Evolutionary conservation across 805 yeast species (phyloP).

Genomic region (Metschnikowia drakensbergensis): DNA sequence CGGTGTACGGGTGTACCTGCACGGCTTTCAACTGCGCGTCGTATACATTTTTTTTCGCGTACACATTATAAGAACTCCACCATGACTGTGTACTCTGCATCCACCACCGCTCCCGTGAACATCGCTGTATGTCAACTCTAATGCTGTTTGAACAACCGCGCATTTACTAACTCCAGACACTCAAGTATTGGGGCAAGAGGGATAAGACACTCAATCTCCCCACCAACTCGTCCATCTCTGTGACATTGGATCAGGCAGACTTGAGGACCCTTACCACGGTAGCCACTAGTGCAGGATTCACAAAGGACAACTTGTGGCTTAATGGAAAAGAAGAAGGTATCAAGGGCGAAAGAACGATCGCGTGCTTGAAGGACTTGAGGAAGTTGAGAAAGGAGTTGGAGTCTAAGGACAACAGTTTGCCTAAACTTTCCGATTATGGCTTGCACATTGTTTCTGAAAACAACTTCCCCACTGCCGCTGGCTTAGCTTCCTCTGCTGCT

Average conservation of each 20-base stretch:
- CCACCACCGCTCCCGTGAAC: slow-evolving; percentile 95
- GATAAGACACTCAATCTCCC: slow-evolving; percentile 87
- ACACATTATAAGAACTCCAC: not conserved
- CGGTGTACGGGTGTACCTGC: slow-evolving; percentile 3
- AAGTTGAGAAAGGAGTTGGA: slow-evolving; percentile 62
- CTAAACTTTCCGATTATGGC: slow-evolving; percentile 58
- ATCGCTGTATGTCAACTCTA: slow-evolving; percentile 65
- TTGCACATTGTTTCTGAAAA: slow-evolving; percentile 87
- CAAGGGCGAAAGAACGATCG: slow-evolving; percentile 56
- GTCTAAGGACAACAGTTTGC: slow-evolving; percentile 46
- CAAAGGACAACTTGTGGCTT: slow-evolving; percentile 70
- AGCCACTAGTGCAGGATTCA: slow-evolving; percentile 55
- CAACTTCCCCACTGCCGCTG: slow-evolving; percentile 99
- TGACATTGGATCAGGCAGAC: slow-evolving; percentile 87
- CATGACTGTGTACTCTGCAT: slow-evolving; percentile 62
- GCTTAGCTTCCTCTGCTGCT: slow-evolving; percentile 96
- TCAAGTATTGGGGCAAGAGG: slow-evolving; percentile 98
- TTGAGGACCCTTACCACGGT: slow-evolving; percentile 90
- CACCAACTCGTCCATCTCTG: slow-evolving; percentile 93
- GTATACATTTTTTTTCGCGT: not conserved
- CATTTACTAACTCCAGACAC: slow-evolving; percentile 46
- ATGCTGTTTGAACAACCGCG: not conserved
- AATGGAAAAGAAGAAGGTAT: slow-evolving; percentile 82
- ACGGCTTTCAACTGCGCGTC: not conserved
- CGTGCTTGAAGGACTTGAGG: slow-evolving; percentile 76